Evolutionary conservation across 2,329 filamentous ascomycete genomes (phyloP), one percentile per base, ranked within the genome.

Genomic region (Colletotrichum spaethianum): DNA sequence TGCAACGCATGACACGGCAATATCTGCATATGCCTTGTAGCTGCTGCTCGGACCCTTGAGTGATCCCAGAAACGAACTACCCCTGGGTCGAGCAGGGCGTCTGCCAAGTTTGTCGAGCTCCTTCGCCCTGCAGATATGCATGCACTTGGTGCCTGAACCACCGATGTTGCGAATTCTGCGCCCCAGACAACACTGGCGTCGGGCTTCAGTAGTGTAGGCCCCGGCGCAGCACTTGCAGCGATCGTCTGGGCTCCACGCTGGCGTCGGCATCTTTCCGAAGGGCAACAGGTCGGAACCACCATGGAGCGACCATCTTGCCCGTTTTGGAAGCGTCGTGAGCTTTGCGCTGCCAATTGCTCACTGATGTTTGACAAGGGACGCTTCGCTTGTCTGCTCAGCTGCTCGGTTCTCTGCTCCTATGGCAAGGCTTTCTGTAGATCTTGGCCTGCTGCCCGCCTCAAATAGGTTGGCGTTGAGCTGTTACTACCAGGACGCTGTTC

Each of bases 41-140:
- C 36, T 9, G 23, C 42, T 33, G 68, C 63, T 62, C 48, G 26
- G 63, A 52, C 46, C 28, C 14, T 62, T n/a, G 14, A 42, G 44
- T 14, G 63, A 48, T 60, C 36, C 56, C 23, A 5, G 26, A 3
- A 23, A 63, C 23, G 33, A 40, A 55, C 42, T 44, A 56, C 26
- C 68, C 64, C 36, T 36, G 63, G 20, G 33, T 16, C 31, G 56
- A 42, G n/a, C 50, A 44, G 63, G 63, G 63, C 55, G 14, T 42
- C 56, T 46, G 68, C 63, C 56, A 67, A 71, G 63, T n/a, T 56
- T 50, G 50, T 26, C 20, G 28, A 67, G 11, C 12, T 61, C 55
- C 38, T 50, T 60, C 63, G 31, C 23, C 56, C 28, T 62, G 68
- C 61, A 53, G 44, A 52, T 52, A 52, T 52, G 53, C 53, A 65